Conservation (phyloP, 176 grass and related monocot species). For the Musa itinerans region DNA sequence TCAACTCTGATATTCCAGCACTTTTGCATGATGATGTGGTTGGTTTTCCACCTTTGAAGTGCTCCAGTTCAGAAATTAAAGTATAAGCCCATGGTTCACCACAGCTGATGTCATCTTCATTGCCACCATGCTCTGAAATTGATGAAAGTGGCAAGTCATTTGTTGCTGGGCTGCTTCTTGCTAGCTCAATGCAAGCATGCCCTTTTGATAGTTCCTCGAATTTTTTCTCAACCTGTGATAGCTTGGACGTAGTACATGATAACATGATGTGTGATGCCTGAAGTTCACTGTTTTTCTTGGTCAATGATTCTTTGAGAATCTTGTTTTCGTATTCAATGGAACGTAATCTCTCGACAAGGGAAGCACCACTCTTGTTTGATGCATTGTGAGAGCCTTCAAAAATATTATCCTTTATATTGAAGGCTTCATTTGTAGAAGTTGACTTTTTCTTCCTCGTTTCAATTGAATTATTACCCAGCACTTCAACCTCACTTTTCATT, state of each 20-base stretch:
- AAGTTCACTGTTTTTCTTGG: slow-evolving; percentile 53
- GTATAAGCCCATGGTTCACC: slow-evolving; percentile 53
- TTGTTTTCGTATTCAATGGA: slow-evolving; percentile 72
- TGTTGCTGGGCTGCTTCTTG: slow-evolving; percentile 1
- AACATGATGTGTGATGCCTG: slow-evolving; percentile 41
- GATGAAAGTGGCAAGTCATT: not conserved
- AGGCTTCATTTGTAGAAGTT: slow-evolving; percentile 2
- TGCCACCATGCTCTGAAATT: slow-evolving; percentile 4
- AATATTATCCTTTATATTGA: not conserved
- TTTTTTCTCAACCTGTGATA: slow-evolving; percentile 34
- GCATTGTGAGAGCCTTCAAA: not conserved
- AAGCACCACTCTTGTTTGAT: slow-evolving; percentile 3
- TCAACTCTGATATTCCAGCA: slow-evolving; percentile 27
- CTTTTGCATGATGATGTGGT: slow-evolving; percentile 28
- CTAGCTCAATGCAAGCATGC: not conserved
- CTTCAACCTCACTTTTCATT: slow-evolving; percentile 73
- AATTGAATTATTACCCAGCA: slow-evolving; percentile 11
- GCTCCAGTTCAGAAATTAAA: slow-evolving; percentile 60
- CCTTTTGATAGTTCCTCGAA: slow-evolving; percentile 25
- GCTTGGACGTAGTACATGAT: slow-evolving; percentile 37
- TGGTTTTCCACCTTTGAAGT: slow-evolving; percentile 42
- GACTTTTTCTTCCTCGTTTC: slow-evolving; percentile 26
- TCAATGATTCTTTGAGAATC: slow-evolving; percentile 53
- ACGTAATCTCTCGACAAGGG: slow-evolving; percentile 32
- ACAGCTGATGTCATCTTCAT: slow-evolving; percentile 23